Percentiles rank a stretch among this genome's conserved stretches.
Conservation (phyloP, 768 basidiomycete genomes). For the Epithele typhae region DNA sequence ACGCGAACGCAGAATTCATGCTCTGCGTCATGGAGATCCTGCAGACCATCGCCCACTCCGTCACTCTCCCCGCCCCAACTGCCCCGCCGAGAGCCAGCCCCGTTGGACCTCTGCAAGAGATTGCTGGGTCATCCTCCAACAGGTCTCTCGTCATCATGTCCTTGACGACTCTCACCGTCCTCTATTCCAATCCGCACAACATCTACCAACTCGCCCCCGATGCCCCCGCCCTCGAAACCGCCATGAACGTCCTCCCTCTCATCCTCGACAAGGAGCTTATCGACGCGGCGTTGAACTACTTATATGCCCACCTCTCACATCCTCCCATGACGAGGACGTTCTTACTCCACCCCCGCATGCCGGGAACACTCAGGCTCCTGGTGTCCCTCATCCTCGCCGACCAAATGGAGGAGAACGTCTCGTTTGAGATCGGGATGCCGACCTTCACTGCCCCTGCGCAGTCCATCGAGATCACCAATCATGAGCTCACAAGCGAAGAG, state of each 20-base stretch:
- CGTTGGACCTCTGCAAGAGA: constrained; percentile 49
- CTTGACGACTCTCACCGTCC: constrained; percentile 52
- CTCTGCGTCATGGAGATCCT: constrained; percentile 70
- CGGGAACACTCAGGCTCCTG: constrained; percentile 62
- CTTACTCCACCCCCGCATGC: constrained; percentile 65
- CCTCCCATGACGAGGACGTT: constrained; percentile 75
- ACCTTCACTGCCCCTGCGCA: constrained; percentile 54
- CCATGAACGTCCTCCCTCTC: constrained; percentile 71
- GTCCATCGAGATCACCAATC: constrained; percentile 43
- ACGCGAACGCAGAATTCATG: constrained; percentile 69
- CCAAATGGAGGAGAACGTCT: constrained; percentile 65
- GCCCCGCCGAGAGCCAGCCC: constrained; percentile 39
- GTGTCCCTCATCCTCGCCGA: constrained; percentile 65
- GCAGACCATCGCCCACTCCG: constrained; percentile 50
- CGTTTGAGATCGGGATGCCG: constrained; percentile 56
- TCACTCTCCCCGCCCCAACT: constrained; percentile 35
- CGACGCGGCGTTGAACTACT: constrained; percentile 67
- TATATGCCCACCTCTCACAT: constrained; percentile 73
- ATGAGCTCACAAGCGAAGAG: constrained; percentile 70
- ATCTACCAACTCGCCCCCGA: constrained; percentile 44
- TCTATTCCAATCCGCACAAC: constrained; percentile 63
- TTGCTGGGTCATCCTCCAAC: constrained; percentile 58
- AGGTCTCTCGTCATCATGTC: constrained; percentile 71
- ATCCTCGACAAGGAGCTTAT: constrained; percentile 65
- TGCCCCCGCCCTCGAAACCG: constrained; percentile 57